These are phyloP conservation scores for Carex arenaria DNA, from an alignment of 202 grass and related monocot species.

Conservation along the genomic window DNA sequence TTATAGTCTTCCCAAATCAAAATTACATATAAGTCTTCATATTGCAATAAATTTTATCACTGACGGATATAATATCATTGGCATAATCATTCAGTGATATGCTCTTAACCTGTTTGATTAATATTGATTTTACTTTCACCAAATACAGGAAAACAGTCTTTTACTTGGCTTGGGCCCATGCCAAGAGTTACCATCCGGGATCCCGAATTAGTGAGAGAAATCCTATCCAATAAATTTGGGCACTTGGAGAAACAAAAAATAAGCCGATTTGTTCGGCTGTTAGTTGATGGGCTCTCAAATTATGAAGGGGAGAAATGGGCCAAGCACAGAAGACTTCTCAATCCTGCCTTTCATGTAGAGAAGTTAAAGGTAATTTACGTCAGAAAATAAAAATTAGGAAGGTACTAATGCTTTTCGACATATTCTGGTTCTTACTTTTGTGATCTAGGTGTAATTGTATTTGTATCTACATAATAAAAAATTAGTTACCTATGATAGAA, in stretches of 20 bases:
- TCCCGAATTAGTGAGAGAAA: too few relatives aligned
- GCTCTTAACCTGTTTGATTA: background rate
- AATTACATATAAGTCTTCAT: too few relatives aligned
- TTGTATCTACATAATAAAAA: too few relatives aligned
- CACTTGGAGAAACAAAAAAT: constrained; percentile 32
- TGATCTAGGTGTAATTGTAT: too few relatives aligned
- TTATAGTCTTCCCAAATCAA: background rate
- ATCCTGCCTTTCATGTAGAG: constrained; percentile 70
- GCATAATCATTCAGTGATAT: background rate
- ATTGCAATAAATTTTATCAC: too few relatives aligned
- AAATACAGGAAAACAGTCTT: too few relatives aligned
- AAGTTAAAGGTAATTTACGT: constrained; percentile 17
- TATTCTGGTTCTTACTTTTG: too few relatives aligned
- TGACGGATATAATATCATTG: background rate
- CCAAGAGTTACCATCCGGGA: too few relatives aligned
- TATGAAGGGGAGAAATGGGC: constrained; percentile 67
- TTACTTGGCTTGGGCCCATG: too few relatives aligned
- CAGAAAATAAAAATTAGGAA: background rate
- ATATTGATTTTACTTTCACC: too few relatives aligned
- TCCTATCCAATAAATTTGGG: constrained; percentile 32
- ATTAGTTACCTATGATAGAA: too few relatives aligned
- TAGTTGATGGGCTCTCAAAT: constrained; percentile 21
- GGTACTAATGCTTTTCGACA: background rate
- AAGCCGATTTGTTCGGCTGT: constrained; percentile 9
- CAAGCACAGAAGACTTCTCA: constrained; percentile 61